Percentiles rank a stretch among this genome's conserved stretches.
phyloP scores from a whole-genome alignment of 2,329 filamentous ascomycete species.

The Phaeomoniella chlamydospora region DNA sequence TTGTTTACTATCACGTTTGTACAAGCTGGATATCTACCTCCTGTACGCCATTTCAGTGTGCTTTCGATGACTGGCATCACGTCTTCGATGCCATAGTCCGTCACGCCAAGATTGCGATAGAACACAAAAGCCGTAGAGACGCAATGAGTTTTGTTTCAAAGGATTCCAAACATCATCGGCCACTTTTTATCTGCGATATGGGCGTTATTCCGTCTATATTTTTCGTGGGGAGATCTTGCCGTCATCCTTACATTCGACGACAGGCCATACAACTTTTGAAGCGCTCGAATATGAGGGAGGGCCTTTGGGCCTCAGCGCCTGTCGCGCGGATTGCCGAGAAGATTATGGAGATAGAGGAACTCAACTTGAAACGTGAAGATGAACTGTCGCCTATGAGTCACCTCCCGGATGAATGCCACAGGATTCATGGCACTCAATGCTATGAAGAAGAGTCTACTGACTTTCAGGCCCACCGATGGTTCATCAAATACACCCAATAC shows the following conservation, averaged over 20 bases:
- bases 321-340: not conserved
- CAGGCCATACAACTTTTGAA: conserved; percentile 9
- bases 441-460: too few relatives aligned
- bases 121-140: too few relatives aligned
- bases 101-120: conserved; percentile 4
- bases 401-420: too few relatives aligned
- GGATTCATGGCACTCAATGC: too few relatives aligned
- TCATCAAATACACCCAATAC: too few relatives aligned
- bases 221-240: conserved; percentile 18
- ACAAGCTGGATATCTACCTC: conserved; percentile 6
- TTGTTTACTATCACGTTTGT: conserved; percentile 7
- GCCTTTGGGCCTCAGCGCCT: conserved; percentile 4
- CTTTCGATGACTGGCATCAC: conserved; percentile 6
- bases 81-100: conserved; percentile 5
- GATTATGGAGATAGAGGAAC: not conserved
- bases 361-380: too few relatives aligned
- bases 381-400: too few relatives aligned
- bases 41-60: conserved; percentile 2
- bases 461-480: too few relatives aligned
- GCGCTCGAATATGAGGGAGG: conserved; percentile 5
- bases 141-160: too few relatives aligned
- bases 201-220: conserved; percentile 18
- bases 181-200: conserved; percentile 12
- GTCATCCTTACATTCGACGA: conserved; percentile 14
- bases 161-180: not conserved